Percentiles rank a stretch among this genome's conserved stretches.
These are phyloP conservation scores for Bruguiera sexangula DNA, from an alignment of 345 rosid genomes.

Conservation along the genomic window DNA sequence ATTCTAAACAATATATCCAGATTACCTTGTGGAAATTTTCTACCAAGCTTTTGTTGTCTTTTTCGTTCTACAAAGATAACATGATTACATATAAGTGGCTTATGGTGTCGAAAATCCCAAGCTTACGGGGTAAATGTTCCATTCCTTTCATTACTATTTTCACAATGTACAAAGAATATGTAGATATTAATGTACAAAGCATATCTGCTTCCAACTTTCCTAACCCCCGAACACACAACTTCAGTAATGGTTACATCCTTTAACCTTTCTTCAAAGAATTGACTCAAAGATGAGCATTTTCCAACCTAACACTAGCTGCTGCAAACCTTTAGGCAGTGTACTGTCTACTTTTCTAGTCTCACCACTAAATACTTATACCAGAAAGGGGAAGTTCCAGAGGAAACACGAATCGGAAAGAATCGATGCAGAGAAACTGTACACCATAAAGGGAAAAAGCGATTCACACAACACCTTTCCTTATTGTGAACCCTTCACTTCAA, in stretches of 20 bases:
- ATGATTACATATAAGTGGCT: too few species aligned
- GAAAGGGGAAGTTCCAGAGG: background rate
- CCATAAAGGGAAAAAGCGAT: constrained; percentile 7
- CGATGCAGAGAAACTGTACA: constrained; percentile 14
- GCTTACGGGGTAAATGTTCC: background rate
- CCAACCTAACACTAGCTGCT: constrained; percentile 19
- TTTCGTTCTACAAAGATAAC: too few species aligned
- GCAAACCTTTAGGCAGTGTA: constrained; percentile 3
- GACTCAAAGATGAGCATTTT: constrained; percentile 15
- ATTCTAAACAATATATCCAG: too few species aligned
- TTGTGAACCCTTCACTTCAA: constrained; percentile 8
- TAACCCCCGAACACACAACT: constrained; percentile 16
- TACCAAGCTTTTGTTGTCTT: too few species aligned
- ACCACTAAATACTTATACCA: background rate
- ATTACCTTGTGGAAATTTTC: too few species aligned
- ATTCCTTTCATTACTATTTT: constrained; percentile 29
- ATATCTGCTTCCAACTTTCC: constrained; percentile 14
- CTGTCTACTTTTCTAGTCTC: constrained; percentile 4
- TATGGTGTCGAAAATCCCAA: too few species aligned
- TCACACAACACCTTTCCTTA: constrained; percentile 13
- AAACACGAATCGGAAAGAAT: background rate
- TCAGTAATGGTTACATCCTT: constrained; percentile 36
- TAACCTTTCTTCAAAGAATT: constrained; percentile 34
- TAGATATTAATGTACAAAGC: constrained; percentile 37
- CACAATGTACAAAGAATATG: constrained; percentile 43